phyloP scores from a whole-genome alignment of 2,329 filamentous ascomycete genomes.

The Cladosporium colombiae region DNA sequence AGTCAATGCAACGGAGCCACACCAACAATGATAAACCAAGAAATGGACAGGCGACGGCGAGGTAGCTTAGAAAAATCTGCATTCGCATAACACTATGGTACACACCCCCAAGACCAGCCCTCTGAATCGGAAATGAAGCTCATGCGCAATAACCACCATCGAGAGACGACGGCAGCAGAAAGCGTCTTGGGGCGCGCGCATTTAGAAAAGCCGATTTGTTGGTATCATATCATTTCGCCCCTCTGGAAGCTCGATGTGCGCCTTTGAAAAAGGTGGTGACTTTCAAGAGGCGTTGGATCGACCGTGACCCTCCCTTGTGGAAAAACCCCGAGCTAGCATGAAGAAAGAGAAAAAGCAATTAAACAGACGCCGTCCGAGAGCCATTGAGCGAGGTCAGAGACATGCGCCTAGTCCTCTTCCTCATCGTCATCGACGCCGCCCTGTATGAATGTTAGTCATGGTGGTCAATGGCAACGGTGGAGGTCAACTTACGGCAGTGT shows the following conservation, averaged over 20 bases:
- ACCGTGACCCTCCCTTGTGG: conserved; percentile 4
- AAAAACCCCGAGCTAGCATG: conserved; percentile 17
- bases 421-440: conserved; percentile 39
- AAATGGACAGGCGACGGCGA: neutral
- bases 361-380: conserved; percentile 5
- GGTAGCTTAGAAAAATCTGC: neutral
- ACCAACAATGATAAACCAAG: neutral
- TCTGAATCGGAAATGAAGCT: conserved; percentile 3
- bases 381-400: neutral
- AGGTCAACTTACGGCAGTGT: conserved; percentile 67
- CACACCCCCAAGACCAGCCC: conserved; percentile 8
- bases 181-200: neutral
- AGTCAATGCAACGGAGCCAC: neutral
- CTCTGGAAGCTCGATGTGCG: conserved; percentile 4
- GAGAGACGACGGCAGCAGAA: neutral
- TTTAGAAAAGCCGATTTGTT: conserved; percentile 14
- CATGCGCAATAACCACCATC: neutral
- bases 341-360: conserved; percentile 14
- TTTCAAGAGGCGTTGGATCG: neutral
- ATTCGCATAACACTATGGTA: conserved; percentile 14
- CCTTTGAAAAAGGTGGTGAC: neutral
- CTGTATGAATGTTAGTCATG: conserved; percentile 29
- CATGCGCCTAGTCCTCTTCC: conserved; percentile 34
- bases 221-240: conserved; percentile 14
- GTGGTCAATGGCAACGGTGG: neutral